These are phyloP conservation scores for Viola pubescens DNA, from an alignment of 441 rosid species.

Conservation along the genomic window DNA sequence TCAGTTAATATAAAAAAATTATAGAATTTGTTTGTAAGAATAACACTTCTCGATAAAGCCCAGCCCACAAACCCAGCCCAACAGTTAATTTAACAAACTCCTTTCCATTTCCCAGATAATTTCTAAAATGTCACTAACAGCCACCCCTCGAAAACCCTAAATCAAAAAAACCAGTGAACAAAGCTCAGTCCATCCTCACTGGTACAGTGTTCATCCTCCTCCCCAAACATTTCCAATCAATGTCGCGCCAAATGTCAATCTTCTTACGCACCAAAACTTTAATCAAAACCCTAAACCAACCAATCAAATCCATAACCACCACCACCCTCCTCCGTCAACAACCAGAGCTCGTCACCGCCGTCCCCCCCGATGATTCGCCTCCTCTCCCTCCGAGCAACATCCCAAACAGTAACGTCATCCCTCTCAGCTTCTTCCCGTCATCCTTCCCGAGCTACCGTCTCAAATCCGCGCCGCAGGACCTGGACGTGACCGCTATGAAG, in stretches of 20 bases:
- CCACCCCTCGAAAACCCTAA: slow-evolving; percentile 7
- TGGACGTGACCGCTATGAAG: slow-evolving; percentile 40
- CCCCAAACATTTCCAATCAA: slow-evolving; percentile 19
- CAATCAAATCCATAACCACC: slow-evolving; percentile 43
- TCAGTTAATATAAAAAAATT: too few relatives aligned
- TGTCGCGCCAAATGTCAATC: slow-evolving; percentile 51
- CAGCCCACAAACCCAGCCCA: too few relatives aligned
- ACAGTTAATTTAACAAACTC: not conserved
- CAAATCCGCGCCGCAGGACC: slow-evolving; percentile 37
- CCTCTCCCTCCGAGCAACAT: slow-evolving; percentile 90
- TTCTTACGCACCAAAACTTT: slow-evolving; percentile 31
- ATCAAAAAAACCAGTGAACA: not conserved
- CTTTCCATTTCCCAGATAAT: not conserved
- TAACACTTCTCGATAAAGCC: too few relatives aligned
- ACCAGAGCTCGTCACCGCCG: slow-evolving; percentile 50
- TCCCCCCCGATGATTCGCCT: slow-evolving; percentile 11
- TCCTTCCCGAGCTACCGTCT: slow-evolving; percentile 20
- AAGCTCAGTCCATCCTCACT: not conserved
- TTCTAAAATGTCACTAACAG: not conserved
- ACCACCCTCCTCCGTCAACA: slow-evolving; percentile 58
- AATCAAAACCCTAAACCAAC: slow-evolving; percentile 30
- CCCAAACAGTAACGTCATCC: slow-evolving; percentile 59
- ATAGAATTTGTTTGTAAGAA: too few relatives aligned
- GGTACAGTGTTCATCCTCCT: not conserved
- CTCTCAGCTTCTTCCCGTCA: slow-evolving; percentile 28